Evolutionary conservation across 2,329 filamentous ascomycete genomes (phyloP).

Genomic region (Diatrype stigma): DNA sequence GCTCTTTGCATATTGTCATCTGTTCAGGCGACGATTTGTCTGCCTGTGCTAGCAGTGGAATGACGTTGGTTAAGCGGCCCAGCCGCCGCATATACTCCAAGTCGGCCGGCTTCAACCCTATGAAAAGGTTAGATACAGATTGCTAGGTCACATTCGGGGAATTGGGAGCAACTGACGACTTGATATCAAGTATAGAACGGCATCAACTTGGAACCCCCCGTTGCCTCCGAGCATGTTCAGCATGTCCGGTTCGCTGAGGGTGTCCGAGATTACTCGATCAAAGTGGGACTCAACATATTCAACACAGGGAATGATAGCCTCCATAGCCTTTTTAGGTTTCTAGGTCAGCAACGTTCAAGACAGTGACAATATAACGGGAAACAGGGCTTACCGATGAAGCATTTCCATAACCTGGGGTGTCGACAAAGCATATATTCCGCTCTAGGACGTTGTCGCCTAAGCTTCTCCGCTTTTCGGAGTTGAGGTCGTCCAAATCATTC

Average conservation of each 20-base stretch:
- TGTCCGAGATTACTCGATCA: constrained; percentile 56
- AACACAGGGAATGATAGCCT: constrained; percentile 55
- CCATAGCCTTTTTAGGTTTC: constrained; percentile 34
- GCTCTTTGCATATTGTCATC: constrained; percentile 55
- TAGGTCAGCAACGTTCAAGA: constrained; percentile 9
- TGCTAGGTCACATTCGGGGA: background rate
- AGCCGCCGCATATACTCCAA: constrained; percentile 68
- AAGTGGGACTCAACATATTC: constrained; percentile 72
- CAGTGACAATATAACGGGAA: background rate
- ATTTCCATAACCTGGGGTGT: constrained; percentile 65
- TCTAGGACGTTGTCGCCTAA: constrained; percentile 75
- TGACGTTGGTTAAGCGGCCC: constrained; percentile 72
- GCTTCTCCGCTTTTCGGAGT: constrained; percentile 62
- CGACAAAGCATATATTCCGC: constrained; percentile 89
- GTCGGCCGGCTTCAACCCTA: constrained; percentile 59
- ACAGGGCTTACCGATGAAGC: constrained; percentile 46
- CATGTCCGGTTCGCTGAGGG: constrained; percentile 70
- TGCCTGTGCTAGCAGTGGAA: constrained; percentile 74
- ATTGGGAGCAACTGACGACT: constrained; percentile 53
- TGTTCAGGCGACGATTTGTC: constrained; percentile 63
- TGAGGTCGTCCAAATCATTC: constrained; percentile 69
- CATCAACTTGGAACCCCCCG: constrained; percentile 80
- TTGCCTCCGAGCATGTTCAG: constrained; percentile 74
- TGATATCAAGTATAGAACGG: constrained; percentile 75
- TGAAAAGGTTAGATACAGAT: background rate